Percentiles rank a stretch among this genome's conserved stretches.
Conservation (phyloP, 2,329 filamentous ascomycete genomes). For the Aspergillus fumigatiaffinis region DNA sequence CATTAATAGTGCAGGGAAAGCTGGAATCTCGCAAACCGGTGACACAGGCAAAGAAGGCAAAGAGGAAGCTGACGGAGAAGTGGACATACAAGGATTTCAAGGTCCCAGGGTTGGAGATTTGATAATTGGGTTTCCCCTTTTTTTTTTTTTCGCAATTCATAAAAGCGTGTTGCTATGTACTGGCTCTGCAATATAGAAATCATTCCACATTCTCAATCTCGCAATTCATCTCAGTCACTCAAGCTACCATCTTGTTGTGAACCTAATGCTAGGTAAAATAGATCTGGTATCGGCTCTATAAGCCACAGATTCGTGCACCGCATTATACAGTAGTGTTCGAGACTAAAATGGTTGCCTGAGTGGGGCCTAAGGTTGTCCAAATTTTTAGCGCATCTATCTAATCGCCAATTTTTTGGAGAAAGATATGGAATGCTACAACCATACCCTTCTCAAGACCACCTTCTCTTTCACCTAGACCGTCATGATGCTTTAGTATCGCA, state of each 20-base stretch:
- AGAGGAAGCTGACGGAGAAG: constrained; percentile 82
- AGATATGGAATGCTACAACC: not conserved
- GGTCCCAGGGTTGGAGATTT: constrained; percentile 38
- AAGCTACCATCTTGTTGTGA: not conserved
- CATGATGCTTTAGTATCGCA: constrained; percentile 20
- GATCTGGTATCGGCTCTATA: not conserved
- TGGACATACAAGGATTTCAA: constrained; percentile 97
- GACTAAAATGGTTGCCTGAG: not conserved
- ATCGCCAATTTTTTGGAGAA: not conserved
- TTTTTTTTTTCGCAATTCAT: constrained; percentile 9
- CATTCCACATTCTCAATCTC: not conserved
- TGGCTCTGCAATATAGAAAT: not conserved
- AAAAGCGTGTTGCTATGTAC: not conserved
- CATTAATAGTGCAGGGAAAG: constrained; percentile 81
- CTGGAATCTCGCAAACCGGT: constrained; percentile 77
- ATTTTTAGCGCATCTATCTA: constrained; percentile 13
- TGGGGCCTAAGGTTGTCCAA: constrained; percentile 5
- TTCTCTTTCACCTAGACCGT: constrained; percentile 3
- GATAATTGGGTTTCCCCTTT: constrained; percentile 18
- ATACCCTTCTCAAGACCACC: not conserved
- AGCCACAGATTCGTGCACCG: not conserved
- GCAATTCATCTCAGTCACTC: not conserved
- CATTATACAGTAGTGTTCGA: not conserved
- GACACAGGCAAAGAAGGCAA: constrained; percentile 76
- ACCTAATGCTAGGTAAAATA: not conserved